These are phyloP conservation scores for Chlamydomonas urium DNA, from an alignment of 139 green algal species.

Conservation along the genomic window DNA sequence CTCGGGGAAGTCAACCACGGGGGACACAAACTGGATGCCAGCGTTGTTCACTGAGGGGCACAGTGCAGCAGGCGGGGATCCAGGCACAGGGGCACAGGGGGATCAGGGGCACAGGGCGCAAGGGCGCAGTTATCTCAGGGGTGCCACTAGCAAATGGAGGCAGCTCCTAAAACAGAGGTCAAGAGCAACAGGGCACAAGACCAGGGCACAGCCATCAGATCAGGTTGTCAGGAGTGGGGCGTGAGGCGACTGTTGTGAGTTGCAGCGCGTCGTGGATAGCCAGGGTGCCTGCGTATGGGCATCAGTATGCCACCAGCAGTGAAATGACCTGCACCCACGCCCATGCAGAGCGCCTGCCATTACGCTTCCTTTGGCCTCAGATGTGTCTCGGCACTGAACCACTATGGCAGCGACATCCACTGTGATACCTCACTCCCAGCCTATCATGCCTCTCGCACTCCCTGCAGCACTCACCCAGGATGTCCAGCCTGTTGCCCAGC, in stretches of 20 bases:
- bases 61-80: no score
- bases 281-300: background rate
- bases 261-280: no score
- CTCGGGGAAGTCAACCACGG: slow-evolving; percentile 76
- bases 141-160: background rate
- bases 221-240: no score
- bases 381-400: no score
- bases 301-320: background rate
- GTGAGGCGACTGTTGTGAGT: no score
- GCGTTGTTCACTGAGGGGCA: slow-evolving; percentile 46
- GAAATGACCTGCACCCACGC: background rate
- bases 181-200: no score
- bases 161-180: no score
- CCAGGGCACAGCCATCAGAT: no score
- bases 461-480: slow-evolving; percentile 29
- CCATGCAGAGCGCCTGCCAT: no score
- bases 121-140: background rate
- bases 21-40: slow-evolving; percentile 80
- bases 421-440: background rate
- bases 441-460: background rate
- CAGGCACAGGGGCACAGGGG: no score
- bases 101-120: no score
- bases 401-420: background rate
- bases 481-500: slow-evolving; percentile 40
- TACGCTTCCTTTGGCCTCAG: no score